These are phyloP conservation scores for Lepidium didymum DNA, from an alignment of 345 rosid species.

Conservation along the genomic window DNA sequence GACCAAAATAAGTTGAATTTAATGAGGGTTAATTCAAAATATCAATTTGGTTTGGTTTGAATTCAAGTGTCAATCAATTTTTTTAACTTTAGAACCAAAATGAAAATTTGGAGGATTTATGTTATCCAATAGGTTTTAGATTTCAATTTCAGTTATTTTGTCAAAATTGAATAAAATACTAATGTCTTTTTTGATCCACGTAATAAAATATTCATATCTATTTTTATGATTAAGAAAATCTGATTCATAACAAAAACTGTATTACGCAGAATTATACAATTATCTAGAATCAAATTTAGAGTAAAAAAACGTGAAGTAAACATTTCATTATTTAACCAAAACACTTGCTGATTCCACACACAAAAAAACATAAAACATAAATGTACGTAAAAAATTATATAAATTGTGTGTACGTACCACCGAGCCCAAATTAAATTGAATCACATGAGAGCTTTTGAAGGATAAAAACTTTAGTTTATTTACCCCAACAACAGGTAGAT, in stretches of 20 bases:
- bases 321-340: too few species aligned
- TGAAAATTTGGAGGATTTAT: not conserved
- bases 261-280: too few species aligned
- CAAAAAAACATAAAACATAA: too few species aligned
- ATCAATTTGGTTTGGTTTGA: not conserved
- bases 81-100: not conserved
- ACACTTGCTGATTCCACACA: too few species aligned
- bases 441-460: conserved; percentile 12
- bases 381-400: too few species aligned
- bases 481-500: conserved; percentile 1
- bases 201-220: too few species aligned
- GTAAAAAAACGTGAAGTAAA: too few species aligned
- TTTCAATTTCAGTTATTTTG: not conserved
- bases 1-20: not conserved
- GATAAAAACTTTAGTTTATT: not conserved
- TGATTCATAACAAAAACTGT: too few species aligned
- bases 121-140: not conserved
- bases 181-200: too few species aligned
- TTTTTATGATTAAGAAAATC: too few species aligned
- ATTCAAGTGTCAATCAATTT: not conserved
- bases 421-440: conserved; percentile 6
- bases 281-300: too few species aligned
- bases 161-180: not conserved
- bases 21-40: not conserved
- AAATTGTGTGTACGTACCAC: conserved; percentile 3